These are phyloP conservation scores for Dipteronia sinensis DNA, from an alignment of 345 rosid genomes.

Conservation along the genomic window DNA sequence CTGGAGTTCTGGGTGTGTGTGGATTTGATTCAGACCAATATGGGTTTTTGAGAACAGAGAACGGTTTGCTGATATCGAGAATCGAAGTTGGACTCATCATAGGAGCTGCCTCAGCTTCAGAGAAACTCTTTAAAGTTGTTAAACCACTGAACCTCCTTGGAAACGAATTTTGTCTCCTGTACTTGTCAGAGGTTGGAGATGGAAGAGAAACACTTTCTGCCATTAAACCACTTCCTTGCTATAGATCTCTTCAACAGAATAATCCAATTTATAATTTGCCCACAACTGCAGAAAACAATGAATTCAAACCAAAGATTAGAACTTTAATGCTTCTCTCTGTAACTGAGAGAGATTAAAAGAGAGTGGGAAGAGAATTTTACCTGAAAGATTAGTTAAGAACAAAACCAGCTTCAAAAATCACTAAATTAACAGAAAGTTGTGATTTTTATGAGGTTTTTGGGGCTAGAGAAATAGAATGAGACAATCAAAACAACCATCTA, in stretches of 20 bases:
- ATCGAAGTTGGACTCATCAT: conserved; percentile 85
- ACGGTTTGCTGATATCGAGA: conserved; percentile 71
- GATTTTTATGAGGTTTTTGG: conserved; percentile 15
- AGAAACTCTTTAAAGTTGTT: conserved; percentile 44
- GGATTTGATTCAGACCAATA: conserved; percentile 49
- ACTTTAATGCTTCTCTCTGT: neutral
- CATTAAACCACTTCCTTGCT: conserved; percentile 42
- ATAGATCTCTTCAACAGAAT: no score
- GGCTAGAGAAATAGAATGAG: conserved; percentile 16
- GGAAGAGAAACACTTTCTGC: conserved; percentile 44
- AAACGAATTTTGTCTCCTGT: conserved; percentile 54
- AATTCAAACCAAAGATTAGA: neutral
- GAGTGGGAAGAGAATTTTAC: conserved; percentile 1
- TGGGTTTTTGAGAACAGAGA: conserved; percentile 65
- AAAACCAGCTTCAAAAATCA: conserved; percentile 33
- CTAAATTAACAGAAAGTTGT: conserved; percentile 19
- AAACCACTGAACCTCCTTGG: conserved; percentile 69
- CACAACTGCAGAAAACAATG: conserved; percentile 21
- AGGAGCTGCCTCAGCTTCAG: conserved; percentile 48
- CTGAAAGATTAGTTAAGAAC: conserved; percentile 26
- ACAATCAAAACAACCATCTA: conserved; percentile 27
- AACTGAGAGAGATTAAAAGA: neutral
- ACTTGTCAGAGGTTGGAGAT: conserved; percentile 38
- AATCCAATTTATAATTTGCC: neutral
- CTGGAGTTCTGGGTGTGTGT: conserved; percentile 35